A percentile compares a stretch with the other conserved stretches of the same genome.
phyloP scores from a whole-genome alignment of 148 eudicot species.

The Rhododendron kiyosumense region DNA sequence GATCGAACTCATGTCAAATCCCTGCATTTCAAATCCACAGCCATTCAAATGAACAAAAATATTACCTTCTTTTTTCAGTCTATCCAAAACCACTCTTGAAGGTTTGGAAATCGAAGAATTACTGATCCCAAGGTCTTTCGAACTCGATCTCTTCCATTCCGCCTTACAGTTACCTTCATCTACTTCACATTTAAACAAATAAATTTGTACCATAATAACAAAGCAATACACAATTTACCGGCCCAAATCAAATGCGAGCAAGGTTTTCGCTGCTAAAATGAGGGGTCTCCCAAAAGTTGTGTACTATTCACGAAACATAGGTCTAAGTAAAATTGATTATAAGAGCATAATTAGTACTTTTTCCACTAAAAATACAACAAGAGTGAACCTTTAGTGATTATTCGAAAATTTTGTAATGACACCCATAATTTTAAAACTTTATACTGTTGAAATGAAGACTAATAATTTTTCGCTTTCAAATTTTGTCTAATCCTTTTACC shows the following conservation, averaged over 20 bases:
- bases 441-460: background rate
- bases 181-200: background rate
- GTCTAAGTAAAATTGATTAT: background rate
- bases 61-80: slow-evolving; percentile 58
- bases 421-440: background rate
- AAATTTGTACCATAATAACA: background rate
- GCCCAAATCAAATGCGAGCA: background rate
- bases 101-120: slow-evolving; percentile 53
- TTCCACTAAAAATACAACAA: background rate
- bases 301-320: background rate
- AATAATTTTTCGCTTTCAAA: too few relatives aligned
- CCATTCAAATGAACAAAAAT: background rate
- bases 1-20: background rate
- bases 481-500: background rate
- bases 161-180: slow-evolving; percentile 13
- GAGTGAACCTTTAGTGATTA: background rate
- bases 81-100: slow-evolving; percentile 56
- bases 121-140: slow-evolving; percentile 67
- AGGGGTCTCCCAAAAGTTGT: background rate
- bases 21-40: background rate
- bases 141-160: slow-evolving; percentile 65
- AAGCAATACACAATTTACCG: background rate
- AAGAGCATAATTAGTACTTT: background rate
- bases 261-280: background rate
- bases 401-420: background rate